Evolutionary conservation across 2,329 filamentous ascomycete species (phyloP).

Genomic region (Helminthosporium solani): DNA sequence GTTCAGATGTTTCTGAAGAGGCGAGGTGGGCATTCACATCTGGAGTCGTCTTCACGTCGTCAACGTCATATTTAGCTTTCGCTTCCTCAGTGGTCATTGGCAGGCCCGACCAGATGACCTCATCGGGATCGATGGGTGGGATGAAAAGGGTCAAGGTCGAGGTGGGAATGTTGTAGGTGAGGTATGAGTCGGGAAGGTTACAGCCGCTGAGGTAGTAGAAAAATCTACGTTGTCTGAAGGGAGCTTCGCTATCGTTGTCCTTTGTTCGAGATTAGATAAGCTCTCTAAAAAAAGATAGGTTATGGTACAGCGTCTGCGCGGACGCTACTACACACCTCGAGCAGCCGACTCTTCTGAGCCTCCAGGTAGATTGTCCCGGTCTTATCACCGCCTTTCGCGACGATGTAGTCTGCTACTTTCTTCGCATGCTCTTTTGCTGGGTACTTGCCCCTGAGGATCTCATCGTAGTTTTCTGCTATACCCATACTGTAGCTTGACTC

Average conservation of each 20-base stretch:
- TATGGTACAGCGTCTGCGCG: too few relatives aligned
- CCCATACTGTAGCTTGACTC: constrained; percentile 23
- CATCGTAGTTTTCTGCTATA: constrained; percentile 36
- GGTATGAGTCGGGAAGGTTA: constrained; percentile 74
- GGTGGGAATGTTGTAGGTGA: constrained; percentile 75
- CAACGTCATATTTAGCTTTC: constrained; percentile 63
- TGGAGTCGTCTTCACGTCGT: constrained; percentile 69
- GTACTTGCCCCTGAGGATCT: constrained; percentile 59
- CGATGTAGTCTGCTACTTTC: constrained; percentile 78
- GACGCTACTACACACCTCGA: constrained; percentile 66
- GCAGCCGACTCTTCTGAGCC: constrained; percentile 74
- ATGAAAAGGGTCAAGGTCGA: constrained; percentile 83
- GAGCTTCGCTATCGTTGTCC: constrained; percentile 81
- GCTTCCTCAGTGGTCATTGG: constrained; percentile 78
- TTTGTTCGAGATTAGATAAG: constrained; percentile 11
- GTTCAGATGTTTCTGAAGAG: constrained; percentile 50
- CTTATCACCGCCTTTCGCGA: constrained; percentile 61
- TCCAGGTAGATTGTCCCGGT: constrained; percentile 84
- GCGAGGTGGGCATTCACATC: constrained; percentile 75
- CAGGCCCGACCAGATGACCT: constrained; percentile 90
- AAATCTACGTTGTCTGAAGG: constrained; percentile 83
- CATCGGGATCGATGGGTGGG: constrained; percentile 81
- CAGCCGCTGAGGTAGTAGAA: constrained; percentile 96
- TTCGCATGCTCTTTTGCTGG: constrained; percentile 86
- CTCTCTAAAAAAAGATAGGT: background rate